Conservation (phyloP, 345 rosid genomes). For the Brassica incana region DNA sequence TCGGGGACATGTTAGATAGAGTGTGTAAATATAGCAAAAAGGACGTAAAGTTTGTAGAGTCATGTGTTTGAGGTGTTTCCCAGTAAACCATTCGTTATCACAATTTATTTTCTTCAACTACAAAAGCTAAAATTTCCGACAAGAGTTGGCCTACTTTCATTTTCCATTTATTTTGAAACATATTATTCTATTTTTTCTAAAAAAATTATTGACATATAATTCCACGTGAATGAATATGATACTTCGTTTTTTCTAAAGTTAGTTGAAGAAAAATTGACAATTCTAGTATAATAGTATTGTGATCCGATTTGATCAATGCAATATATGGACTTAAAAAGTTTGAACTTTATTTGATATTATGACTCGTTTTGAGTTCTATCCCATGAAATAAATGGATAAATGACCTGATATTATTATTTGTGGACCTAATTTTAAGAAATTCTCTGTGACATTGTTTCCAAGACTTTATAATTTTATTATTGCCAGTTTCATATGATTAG, state of each 20-base stretch:
- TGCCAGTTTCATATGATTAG: constrained; percentile 25
- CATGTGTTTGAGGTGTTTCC: constrained; percentile 34
- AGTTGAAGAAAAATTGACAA: constrained; percentile 4
- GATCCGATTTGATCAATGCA: background rate
- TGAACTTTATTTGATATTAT: constrained; percentile 1
- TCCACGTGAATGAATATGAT: constrained; percentile 12
- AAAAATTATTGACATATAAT: background rate
- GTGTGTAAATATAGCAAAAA: constrained; percentile 34
- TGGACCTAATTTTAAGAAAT: constrained; percentile 25
- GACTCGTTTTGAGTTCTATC: background rate
- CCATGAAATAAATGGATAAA: constrained; percentile 9
- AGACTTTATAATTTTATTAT: background rate
- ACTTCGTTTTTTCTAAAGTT: background rate
- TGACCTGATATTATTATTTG: constrained; percentile 22
- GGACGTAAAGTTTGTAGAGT: constrained; percentile 39
- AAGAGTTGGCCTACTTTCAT: constrained; percentile 29
- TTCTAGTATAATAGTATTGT: constrained; percentile 1
- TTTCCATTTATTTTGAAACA: constrained; percentile 3
- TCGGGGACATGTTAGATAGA: constrained; percentile 31
- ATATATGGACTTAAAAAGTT: constrained; percentile 11
- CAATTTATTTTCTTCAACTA: constrained; percentile 25
- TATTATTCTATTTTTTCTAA: background rate
- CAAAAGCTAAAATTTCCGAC: constrained; percentile 14
- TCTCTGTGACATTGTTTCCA: constrained; percentile 14
- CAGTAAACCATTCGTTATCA: constrained; percentile 28